Conservation (phyloP, 192 early-diverging fungal genomes). For the Coemansia brasiliensis region DNA sequence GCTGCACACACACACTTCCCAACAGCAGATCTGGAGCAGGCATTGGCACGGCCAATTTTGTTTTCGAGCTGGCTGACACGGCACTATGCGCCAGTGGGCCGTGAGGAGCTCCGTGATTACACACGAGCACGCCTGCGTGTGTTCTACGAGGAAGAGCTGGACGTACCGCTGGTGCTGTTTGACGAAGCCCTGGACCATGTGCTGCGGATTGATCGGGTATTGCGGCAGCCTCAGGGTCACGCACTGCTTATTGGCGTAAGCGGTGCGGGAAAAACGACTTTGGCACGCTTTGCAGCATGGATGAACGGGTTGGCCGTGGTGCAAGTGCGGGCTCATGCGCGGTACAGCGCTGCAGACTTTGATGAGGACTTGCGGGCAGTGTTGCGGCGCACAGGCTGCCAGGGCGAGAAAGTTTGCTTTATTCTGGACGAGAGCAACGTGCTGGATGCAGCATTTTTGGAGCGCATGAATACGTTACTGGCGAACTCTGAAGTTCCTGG, state of each 20-base stretch:
- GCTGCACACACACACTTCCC: slow-evolving; percentile 90
- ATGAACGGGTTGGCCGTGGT: slow-evolving; percentile 96
- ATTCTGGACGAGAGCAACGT: slow-evolving; percentile 99
- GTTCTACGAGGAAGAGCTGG: slow-evolving; percentile 99
- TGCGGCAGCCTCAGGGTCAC: slow-evolving; percentile 97
- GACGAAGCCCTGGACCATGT: slow-evolving; percentile 98
- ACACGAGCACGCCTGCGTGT: slow-evolving; percentile 91
- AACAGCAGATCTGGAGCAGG: slow-evolving; percentile 63
- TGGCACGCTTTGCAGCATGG: slow-evolving; percentile 99
- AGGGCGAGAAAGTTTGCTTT: slow-evolving; percentile 97
- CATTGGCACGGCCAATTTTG: slow-evolving; percentile 86
- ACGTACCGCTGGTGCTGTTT: slow-evolving; percentile 94
- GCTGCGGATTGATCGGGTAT: slow-evolving; percentile 96
- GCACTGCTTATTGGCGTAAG: slow-evolving; percentile 96
- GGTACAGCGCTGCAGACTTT: slow-evolving; percentile 95
- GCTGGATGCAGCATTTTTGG: slow-evolving; percentile 93
- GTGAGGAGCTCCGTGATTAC: slow-evolving; percentile 88
- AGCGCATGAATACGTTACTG: slow-evolving; percentile 99
- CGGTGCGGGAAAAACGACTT: slow-evolving; percentile 96
- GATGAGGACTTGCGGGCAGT: slow-evolving; percentile 95
- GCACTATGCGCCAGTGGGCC: slow-evolving; percentile 85
- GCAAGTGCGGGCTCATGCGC: slow-evolving; percentile 98
- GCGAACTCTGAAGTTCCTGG: slow-evolving; percentile 99
- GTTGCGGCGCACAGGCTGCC: slow-evolving; percentile 87
- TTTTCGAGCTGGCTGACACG: slow-evolving; percentile 98